Evolutionary conservation across 768 basidiomycete genomes (phyloP).

Genomic region (Rubroboletus pulcherrimus): DNA sequence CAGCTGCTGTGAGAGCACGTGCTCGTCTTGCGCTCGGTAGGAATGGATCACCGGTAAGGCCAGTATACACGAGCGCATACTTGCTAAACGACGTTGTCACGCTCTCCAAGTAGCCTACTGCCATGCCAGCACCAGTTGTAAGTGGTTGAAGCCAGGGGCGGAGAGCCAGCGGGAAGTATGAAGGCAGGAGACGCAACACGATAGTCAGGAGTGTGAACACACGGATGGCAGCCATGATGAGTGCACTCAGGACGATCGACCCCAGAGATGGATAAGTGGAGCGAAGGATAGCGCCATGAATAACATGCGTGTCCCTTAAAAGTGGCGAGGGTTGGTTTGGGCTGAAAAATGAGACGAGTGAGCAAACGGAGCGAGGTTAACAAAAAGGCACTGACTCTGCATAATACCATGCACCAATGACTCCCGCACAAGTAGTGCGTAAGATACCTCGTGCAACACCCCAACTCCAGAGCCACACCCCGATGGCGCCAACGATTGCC

Average conservation of each 20-base stretch:
- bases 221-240: slow-evolving; percentile 72
- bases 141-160: slow-evolving; percentile 42
- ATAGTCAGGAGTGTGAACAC: slow-evolving; percentile 48
- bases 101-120: slow-evolving; percentile 42
- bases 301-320: slow-evolving; percentile 61
- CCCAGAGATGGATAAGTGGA: slow-evolving; percentile 82
- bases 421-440: slow-evolving; percentile 72
- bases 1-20: slow-evolving; percentile 51
- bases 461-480: slow-evolving; percentile 72
- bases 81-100: slow-evolving; percentile 52
- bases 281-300: slow-evolving; percentile 74
- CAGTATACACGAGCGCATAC: slow-evolving; percentile 69
- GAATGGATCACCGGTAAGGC: slow-evolving; percentile 72
- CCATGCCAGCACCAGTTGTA: slow-evolving; percentile 34
- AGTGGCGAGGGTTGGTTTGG: slow-evolving; percentile 34
- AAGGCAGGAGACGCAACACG: slow-evolving; percentile 52
- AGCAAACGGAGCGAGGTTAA: neutral
- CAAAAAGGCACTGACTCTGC: slow-evolving; percentile 41
- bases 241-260: slow-evolving; percentile 68
- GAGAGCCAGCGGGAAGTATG: slow-evolving; percentile 43
- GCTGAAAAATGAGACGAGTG: slow-evolving; percentile 16
- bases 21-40: slow-evolving; percentile 54
- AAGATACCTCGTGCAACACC: slow-evolving; percentile 76
- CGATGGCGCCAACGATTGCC: slow-evolving; percentile 56
- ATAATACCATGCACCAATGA: slow-evolving; percentile 93